Percentiles rank a stretch among this genome's conserved stretches.
phyloP scores from a whole-genome alignment of 352 stramenopile genomes.

The Phytophthora citricola region DNA sequence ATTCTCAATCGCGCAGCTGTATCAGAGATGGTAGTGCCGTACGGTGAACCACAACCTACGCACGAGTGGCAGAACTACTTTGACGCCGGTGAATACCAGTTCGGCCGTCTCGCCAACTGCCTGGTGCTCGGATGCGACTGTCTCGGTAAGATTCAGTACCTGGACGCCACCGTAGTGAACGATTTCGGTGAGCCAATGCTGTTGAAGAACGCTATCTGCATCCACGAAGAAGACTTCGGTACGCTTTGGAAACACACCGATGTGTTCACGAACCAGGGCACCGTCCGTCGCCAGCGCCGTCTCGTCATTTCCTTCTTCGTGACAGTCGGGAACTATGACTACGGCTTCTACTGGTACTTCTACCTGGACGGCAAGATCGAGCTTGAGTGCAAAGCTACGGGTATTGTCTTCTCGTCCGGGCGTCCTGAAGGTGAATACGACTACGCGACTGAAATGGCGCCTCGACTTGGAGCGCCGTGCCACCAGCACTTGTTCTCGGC shows the following conservation, averaged over 20 bases:
- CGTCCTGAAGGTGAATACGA: slow-evolving; percentile 60
- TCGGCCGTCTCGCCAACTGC: slow-evolving; percentile 73
- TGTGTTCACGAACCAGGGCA: slow-evolving; percentile 21
- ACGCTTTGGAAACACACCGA: slow-evolving; percentile 82
- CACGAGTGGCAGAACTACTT: slow-evolving; percentile 86
- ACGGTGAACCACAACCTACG: slow-evolving; percentile 70
- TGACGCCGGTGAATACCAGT: slow-evolving; percentile 81
- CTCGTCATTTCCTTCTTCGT: slow-evolving; percentile 84
- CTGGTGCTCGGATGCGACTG: slow-evolving; percentile 84
- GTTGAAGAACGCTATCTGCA: slow-evolving; percentile 79
- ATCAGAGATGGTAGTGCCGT: slow-evolving; percentile 89
- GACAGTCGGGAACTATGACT: slow-evolving; percentile 89
- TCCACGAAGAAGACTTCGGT: slow-evolving; percentile 86
- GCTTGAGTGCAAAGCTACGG: slow-evolving; percentile 80
- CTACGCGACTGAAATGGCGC: slow-evolving; percentile 52
- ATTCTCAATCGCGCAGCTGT: slow-evolving; percentile 70
- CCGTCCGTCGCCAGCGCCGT: slow-evolving; percentile 63
- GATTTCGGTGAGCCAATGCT: slow-evolving; percentile 54
- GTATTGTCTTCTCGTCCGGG: slow-evolving; percentile 77
- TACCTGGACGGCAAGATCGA: slow-evolving; percentile 82
- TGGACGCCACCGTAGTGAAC: slow-evolving; percentile 74
- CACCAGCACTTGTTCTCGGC: slow-evolving; percentile 86
- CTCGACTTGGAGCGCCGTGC: slow-evolving; percentile 64
- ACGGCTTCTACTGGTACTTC: slow-evolving; percentile 80
- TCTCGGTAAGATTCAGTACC: slow-evolving; percentile 85